Conservation (phyloP, 305 asterid species). For the Fraxinus sp. region DNA sequence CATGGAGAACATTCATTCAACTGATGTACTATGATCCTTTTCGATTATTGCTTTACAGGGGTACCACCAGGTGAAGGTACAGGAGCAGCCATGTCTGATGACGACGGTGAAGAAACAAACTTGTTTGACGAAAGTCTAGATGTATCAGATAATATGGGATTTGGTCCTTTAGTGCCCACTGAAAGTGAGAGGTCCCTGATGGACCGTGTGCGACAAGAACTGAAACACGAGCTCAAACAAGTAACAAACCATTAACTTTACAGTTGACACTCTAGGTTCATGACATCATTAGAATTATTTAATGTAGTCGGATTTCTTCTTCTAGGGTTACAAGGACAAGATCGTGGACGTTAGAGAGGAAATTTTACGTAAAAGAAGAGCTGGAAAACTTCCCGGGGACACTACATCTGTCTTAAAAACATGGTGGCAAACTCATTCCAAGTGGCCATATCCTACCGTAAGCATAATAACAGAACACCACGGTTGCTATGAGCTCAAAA, state of each 20-base stretch:
- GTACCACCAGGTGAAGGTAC: conserved; percentile 94
- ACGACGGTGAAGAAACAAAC: conserved; percentile 77
- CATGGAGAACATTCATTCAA: not conserved
- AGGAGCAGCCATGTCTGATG: conserved; percentile 97
- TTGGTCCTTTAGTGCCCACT: conserved; percentile 86
- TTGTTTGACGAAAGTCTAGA: conserved; percentile 76
- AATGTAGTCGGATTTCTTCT: conserved; percentile 11
- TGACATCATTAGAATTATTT: not conserved
- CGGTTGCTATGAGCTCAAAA: not conserved
- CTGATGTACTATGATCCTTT: not conserved
- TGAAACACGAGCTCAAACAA: conserved; percentile 94
- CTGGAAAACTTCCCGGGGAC: conserved; percentile 64
- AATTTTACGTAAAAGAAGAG: conserved; percentile 62
- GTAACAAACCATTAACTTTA: conserved; percentile 28
- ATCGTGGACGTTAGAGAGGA: conserved; percentile 66
- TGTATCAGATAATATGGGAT: conserved; percentile 78
- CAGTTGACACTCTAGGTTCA: not conserved
- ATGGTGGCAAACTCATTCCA: conserved; percentile 69
- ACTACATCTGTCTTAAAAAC: conserved; percentile 53
- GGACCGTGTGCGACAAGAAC: conserved; percentile 90
- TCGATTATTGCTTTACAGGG: conserved; percentile 39
- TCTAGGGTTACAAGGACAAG: conserved; percentile 64
- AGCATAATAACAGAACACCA: not conserved
- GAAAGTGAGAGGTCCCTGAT: conserved; percentile 89
- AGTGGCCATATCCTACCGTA: conserved; percentile 68